These are phyloP conservation scores for Rhynchosporium secalis DNA, from an alignment of 2,329 filamentous ascomycete genomes.

Conservation along the genomic window DNA sequence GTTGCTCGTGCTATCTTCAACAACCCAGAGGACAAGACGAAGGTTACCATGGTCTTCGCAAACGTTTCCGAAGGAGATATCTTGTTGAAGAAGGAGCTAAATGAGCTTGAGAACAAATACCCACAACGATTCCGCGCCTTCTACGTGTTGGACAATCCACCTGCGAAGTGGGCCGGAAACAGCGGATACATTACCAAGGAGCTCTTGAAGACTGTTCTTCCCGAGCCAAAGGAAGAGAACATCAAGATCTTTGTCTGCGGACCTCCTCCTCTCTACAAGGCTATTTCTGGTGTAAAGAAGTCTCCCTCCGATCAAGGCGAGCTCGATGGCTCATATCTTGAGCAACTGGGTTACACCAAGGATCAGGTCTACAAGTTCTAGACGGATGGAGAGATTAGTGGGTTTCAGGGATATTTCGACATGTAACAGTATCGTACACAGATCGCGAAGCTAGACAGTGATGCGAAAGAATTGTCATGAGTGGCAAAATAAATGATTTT, in stretches of 20 bases:
- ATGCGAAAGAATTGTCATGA: background rate
- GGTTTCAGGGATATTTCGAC: background rate
- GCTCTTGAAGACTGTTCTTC: conserved; percentile 89
- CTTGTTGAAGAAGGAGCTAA: conserved; percentile 80
- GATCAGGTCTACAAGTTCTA: conserved; percentile 98
- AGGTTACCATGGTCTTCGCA: conserved; percentile 92
- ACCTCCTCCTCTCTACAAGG: conserved; percentile 89
- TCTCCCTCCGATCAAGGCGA: conserved; percentile 95
- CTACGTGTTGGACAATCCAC: conserved; percentile 86
- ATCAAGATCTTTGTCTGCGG: conserved; percentile 97
- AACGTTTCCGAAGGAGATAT: conserved; percentile 91
- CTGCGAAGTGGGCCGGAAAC: conserved; percentile 70
- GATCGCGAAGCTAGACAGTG: conserved; percentile 7
- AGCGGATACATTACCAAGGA: conserved; percentile 88
- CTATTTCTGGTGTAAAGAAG: conserved; percentile 84
- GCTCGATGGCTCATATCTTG: conserved; percentile 69
- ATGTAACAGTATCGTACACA: conserved; percentile 12
- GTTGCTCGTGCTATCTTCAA: conserved; percentile 88
- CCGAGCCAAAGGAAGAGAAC: conserved; percentile 87
- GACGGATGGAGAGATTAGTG: conserved; percentile 11
- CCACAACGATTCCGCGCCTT: conserved; percentile 94
- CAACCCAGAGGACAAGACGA: conserved; percentile 95
- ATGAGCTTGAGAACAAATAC: conserved; percentile 89
- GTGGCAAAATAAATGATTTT: too few species aligned
- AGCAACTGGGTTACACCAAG: conserved; percentile 79